Conservation (phyloP, 164 flowering plant species). For the Warburgia ugandensis region DNA sequence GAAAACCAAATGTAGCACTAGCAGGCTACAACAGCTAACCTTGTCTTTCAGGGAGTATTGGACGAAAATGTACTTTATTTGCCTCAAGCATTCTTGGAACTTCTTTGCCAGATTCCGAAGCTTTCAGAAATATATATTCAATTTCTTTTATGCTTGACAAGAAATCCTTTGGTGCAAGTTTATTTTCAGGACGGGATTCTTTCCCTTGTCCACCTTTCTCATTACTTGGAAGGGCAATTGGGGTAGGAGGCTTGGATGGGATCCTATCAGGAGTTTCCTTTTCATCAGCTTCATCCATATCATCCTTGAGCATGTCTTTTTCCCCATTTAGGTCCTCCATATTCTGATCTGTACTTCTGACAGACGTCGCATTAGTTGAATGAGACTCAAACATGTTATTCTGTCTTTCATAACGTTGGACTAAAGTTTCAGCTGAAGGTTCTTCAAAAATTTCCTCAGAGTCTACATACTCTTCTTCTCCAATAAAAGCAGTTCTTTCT, state of each 20-base stretch:
- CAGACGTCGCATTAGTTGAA: constrained; percentile 19
- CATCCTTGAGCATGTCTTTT: neutral
- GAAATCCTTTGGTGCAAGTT: constrained; percentile 60
- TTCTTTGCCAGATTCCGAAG: constrained; percentile 87
- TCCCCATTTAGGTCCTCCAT: constrained; percentile 18
- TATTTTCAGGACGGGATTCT: constrained; percentile 32
- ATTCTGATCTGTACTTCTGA: constrained; percentile 29
- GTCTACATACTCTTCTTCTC: constrained; percentile 26
- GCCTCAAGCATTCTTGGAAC: constrained; percentile 98
- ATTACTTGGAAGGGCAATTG: constrained; percentile 20
- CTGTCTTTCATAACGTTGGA: constrained; percentile 57
- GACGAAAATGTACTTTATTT: constrained; percentile 74
- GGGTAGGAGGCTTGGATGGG: constrained; percentile 32
- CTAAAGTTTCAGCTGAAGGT: constrained; percentile 49
- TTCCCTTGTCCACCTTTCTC: constrained; percentile 27
- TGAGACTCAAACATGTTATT: constrained; percentile 31
- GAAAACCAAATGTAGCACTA: neutral
- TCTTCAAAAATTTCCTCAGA: constrained; percentile 84
- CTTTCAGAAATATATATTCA: constrained; percentile 66
- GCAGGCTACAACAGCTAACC: constrained; percentile 25
- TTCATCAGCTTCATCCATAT: constrained; percentile 9
- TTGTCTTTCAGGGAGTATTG: constrained; percentile 51
- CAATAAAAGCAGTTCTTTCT: constrained; percentile 31
- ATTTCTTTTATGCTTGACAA: constrained; percentile 72
- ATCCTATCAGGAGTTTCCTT: constrained; percentile 42